Evolutionary conservation across 2,329 filamentous ascomycete genomes (phyloP), one percentile per base, ranked within the genome.

Genomic region (Calonectria pauciramosa): DNA sequence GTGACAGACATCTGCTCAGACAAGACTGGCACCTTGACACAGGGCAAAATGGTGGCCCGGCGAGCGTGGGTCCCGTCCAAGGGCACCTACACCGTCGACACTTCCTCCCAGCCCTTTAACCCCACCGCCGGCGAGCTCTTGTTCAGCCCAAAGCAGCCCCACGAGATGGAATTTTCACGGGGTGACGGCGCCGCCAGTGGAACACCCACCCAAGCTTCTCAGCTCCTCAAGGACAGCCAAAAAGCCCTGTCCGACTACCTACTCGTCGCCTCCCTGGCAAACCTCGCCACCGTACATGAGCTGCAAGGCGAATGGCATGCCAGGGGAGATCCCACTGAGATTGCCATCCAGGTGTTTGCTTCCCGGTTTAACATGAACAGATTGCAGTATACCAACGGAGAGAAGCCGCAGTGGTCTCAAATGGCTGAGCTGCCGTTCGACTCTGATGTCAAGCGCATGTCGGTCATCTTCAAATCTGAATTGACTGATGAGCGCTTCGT

Each of bases 401-500:
- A 90, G 1, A 84, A 84, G 5, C 86, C 89, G 0, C 79, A 86
- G 30, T 93, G 91, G 91, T 86, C 85, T 28, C 88, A 93, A 76
- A 85, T 92, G 23, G 91, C 91, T 2, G 94, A 95, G 79, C 94
- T 93, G 72, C 93, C 93, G 0, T 95, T 95, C 76, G 93, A 95
- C 80, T 94, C 93, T 0, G 91, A 91, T 71, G 90, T 95, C 75
- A 95, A 95, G 86, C 94, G 93, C 79, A 95, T 95, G 94, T 94
- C 93, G 0, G 93, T 94, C 38, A 91, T 94, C 69, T 94, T 93
- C 82, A 81, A 88, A 54, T 83, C 88, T 26, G 79, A 78, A 14
- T 80, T 84, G 11, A 82, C 81, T 0, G 82, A 84, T 28, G 83
- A 86, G 69, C 86, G 87, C 75, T 87, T 84, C 82, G 85, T 91